Conservation (phyloP, 805 yeast genomes). For the Cyberlindnera maclurae region DNA sequence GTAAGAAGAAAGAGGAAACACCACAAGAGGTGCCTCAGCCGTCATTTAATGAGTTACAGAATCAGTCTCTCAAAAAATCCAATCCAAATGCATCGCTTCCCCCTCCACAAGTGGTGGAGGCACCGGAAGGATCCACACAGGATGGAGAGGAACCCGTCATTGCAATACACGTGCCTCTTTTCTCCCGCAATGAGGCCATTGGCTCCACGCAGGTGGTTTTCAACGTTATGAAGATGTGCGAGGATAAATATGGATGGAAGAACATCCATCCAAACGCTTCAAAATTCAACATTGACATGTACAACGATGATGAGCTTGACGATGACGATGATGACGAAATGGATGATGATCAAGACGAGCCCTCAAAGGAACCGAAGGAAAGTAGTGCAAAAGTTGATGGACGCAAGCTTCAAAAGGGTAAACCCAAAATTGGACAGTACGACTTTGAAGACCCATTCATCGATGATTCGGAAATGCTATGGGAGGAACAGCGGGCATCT, state of each 20-base stretch:
- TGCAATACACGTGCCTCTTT: conserved; percentile 47
- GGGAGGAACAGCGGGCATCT: conserved; percentile 91
- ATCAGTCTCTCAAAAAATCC: conserved; percentile 16
- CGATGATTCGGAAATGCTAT: conserved; percentile 84
- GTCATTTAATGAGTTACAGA: conserved; percentile 15
- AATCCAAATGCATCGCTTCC: conserved; percentile 14
- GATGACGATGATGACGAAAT: conserved; percentile 41
- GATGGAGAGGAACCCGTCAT: conserved; percentile 37
- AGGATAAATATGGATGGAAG: conserved; percentile 79
- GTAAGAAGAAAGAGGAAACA: conserved; percentile 2
- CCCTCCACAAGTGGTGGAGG: conserved; percentile 16
- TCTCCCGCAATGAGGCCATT: conserved; percentile 41
- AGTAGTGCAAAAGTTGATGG: conserved; percentile 33
- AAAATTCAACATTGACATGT: conserved; percentile 46
- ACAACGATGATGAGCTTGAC: conserved; percentile 46
- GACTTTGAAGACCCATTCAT: conserved; percentile 93
- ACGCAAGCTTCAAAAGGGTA: conserved; percentile 42
- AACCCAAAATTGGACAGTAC: conserved; percentile 81
- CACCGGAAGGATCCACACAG: background rate
- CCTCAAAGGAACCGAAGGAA: conserved; percentile 16
- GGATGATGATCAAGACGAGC: conserved; percentile 31
- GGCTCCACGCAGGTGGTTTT: conserved; percentile 60
- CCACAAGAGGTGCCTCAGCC: conserved; percentile 1
- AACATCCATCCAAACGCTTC: conserved; percentile 60
- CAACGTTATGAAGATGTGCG: conserved; percentile 68